Evolutionary conservation across 2,329 filamentous ascomycete species (phyloP).

Genomic region (Colletotrichum abscissum): DNA sequence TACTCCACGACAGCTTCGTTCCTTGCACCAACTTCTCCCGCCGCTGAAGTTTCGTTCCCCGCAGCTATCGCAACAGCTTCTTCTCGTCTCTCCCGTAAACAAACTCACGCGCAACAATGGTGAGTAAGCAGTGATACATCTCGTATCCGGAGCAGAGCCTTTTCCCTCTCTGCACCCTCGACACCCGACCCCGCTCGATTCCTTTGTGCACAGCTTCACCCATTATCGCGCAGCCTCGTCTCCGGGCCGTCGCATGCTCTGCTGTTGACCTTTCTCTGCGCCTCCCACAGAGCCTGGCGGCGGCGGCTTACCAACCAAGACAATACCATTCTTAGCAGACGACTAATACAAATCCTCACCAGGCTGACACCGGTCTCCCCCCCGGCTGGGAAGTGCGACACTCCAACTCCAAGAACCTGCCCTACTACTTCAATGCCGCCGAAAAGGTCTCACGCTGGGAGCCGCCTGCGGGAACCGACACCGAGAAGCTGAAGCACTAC

Average conservation of each 20-base stretch:
- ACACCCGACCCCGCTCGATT: neutral
- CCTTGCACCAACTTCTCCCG: neutral
- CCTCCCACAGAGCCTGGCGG: neutral
- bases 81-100: neutral
- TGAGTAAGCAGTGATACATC: neutral
- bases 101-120: conserved; percentile 2
- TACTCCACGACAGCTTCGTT: neutral
- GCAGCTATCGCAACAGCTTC: neutral
- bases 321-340: conserved; percentile 12
- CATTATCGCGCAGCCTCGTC: neutral
- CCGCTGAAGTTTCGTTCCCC: neutral
- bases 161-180: neutral
- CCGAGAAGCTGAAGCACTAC: conserved; percentile 91
- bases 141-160: neutral
- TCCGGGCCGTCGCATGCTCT: neutral
- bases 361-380: conserved; percentile 85
- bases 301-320: conserved; percentile 5
- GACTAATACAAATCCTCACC: conserved; percentile 19
- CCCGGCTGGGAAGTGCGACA: conserved; percentile 94
- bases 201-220: neutral
- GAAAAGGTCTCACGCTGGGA: conserved; percentile 96
- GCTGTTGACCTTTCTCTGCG: neutral
- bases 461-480: conserved; percentile 87
- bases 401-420: conserved; percentile 97
- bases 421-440: conserved; percentile 95